These are phyloP conservation scores for Themeda triandra DNA, from an alignment of 176 grass and related monocot species.

Conservation along the genomic window DNA sequence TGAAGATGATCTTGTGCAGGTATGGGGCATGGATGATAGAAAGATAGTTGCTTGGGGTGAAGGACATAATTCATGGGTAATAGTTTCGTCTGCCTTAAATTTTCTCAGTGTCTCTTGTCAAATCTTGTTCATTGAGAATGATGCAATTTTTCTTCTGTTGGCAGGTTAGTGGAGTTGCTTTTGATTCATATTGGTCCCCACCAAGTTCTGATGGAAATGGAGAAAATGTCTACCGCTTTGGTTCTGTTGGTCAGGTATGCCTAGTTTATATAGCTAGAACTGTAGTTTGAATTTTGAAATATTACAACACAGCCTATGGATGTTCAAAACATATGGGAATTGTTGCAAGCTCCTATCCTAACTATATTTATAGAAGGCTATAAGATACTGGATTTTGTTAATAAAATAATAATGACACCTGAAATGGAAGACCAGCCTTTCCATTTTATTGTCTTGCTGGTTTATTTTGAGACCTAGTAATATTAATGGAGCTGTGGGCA, in stretches of 20 bases:
- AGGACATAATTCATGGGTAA: constrained; percentile 99
- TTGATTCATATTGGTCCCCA: constrained; percentile 93
- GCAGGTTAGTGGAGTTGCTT: constrained; percentile 95
- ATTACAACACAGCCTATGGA: neutral
- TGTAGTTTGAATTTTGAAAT: constrained; percentile 10
- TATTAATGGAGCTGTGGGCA: constrained; percentile 1
- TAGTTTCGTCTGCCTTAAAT: constrained; percentile 17
- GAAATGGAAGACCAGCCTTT: neutral
- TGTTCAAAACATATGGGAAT: constrained; percentile 13
- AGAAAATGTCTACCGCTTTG: constrained; percentile 95
- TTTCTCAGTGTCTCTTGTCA: constrained; percentile 9
- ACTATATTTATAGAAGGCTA: neutral
- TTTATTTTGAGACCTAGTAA: neutral
- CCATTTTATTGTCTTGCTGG: neutral
- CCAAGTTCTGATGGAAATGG: constrained; percentile 80
- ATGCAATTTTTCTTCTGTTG: neutral
- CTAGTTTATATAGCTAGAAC: constrained; percentile 2
- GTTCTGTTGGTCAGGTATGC: constrained; percentile 93
- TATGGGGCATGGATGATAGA: constrained; percentile 89
- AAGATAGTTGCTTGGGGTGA: constrained; percentile 97
- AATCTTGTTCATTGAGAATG: constrained; percentile 8
- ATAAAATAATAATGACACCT: neutral
- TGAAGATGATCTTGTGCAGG: constrained; percentile 97
- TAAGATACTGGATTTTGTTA: neutral
- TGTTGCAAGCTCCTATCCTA: neutral